Base-by-base conservation (phyloP, 2,329 filamentous ascomycete genomes). In the Venturia effusa region DNA sequence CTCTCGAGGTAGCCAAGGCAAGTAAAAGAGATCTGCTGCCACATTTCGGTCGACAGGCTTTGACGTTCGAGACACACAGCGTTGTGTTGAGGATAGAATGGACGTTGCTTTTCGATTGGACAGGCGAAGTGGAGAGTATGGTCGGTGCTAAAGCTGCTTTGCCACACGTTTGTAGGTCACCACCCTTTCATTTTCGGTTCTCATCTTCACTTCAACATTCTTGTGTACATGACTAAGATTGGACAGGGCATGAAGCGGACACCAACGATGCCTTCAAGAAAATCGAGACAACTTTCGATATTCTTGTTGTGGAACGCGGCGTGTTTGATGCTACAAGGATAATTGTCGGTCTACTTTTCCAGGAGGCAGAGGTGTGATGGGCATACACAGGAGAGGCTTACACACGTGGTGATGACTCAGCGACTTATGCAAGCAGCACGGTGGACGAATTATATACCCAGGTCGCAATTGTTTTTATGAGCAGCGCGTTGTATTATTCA, bases 21-120 rank as follows among this genome's bases (percentile, higher is more conserved):
- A 22, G 51, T 57, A 76, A 76, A 41, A 77, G 74, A 0, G 80
- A 85, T 6, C 66, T 89, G 13, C 70, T 84, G 0, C 78, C 80
- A 0, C 79, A 74, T 66, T 67, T 77, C 2, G 74, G 74, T 67
- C 68, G 71, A 22, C 34, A 71, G 17, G 63, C 67, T 2, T 68
- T 68, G 62, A 69, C 61, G 67, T 68, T 75, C 63, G 73, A 60
- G 71, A 72, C 75, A 0, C 70, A 72, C 0, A 66, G 75, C 11
- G 76, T 81, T 1, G 71, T 77, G 13, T 64, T 86, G 4, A 79
- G 83, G 32, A 74, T 90, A 1, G 77, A 80, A 64, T 90, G 88
- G 88, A 77, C 74, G 59, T 84, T 88, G 54, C 74, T 74, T 1
- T 88, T 90, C 69, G 87, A 90, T 72, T 90, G 87, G 87, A 87